Conservation (phyloP, 495 filamentous ascomycete species). For the Tetracladium marchalianum region DNA sequence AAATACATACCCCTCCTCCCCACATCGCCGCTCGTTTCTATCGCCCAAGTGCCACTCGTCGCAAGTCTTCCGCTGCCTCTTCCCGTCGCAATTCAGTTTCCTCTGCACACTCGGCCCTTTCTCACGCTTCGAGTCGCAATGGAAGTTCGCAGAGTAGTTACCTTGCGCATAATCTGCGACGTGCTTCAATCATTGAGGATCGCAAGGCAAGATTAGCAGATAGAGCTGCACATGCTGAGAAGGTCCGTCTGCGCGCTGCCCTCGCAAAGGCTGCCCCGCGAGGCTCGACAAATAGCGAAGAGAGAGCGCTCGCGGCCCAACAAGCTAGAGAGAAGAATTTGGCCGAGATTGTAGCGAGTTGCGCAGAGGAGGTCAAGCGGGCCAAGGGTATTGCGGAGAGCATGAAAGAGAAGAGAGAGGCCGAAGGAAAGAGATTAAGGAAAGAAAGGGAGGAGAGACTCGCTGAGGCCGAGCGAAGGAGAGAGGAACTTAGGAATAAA, state of each 20-base stretch:
- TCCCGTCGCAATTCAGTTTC: slow-evolving; percentile 86
- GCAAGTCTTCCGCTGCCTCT: slow-evolving; percentile 76
- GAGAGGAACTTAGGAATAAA: slow-evolving; percentile 45
- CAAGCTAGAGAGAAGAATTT: slow-evolving; percentile 84
- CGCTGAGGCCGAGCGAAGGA: slow-evolving; percentile 75
- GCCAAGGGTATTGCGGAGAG: slow-evolving; percentile 91
- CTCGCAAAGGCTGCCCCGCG: slow-evolving; percentile 65
- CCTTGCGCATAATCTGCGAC: slow-evolving; percentile 81
- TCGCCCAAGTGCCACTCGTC: slow-evolving; percentile 54
- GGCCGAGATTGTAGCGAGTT: slow-evolving; percentile 86
- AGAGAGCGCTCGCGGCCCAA: slow-evolving; percentile 80
- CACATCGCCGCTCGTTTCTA: slow-evolving; percentile 84
- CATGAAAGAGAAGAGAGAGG: slow-evolving; percentile 81
- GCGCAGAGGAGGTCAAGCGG: slow-evolving; percentile 88
- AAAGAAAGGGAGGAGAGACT: slow-evolving; percentile 82
- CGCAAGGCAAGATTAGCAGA: slow-evolving; percentile 90
- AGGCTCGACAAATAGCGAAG: slow-evolving; percentile 54
- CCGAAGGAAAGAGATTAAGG: slow-evolving; percentile 63
- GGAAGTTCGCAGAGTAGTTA: slow-evolving; percentile 66
- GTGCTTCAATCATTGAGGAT: slow-evolving; percentile 83
- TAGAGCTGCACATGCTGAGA: slow-evolving; percentile 88
- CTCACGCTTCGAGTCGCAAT: slow-evolving; percentile 54
- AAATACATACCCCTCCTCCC: slow-evolving; percentile 54
- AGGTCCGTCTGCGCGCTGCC: slow-evolving; percentile 88
- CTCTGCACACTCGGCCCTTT: slow-evolving; percentile 63